Evolutionary conservation across 2,329 filamentous ascomycete species (phyloP).

Genomic region (Penicillium sp.): DNA sequence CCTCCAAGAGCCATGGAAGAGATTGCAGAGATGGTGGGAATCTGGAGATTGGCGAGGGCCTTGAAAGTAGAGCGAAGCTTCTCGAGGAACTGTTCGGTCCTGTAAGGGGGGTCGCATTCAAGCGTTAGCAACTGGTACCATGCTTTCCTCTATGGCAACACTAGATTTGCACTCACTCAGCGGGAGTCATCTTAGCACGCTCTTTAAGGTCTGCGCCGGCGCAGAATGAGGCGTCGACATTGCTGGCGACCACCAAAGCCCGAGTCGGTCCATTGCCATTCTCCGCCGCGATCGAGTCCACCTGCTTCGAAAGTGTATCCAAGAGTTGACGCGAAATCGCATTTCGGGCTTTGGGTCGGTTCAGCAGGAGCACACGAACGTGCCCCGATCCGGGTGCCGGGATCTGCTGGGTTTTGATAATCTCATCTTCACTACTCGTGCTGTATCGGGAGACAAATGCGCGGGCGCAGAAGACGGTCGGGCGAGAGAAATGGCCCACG

Average conservation of each 20-base stretch:
- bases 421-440: conserved; percentile 26
- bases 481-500: conserved; percentile 12
- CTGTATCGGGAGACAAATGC: conserved; percentile 31
- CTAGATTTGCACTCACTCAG: conserved; percentile 57
- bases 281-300: conserved; percentile 64
- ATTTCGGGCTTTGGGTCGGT: conserved; percentile 79
- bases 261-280: conserved; percentile 58
- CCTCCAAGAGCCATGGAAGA: conserved; percentile 83
- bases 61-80: conserved; percentile 71
- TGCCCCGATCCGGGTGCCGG: conserved; percentile 73
- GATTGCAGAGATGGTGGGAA: conserved; percentile 86
- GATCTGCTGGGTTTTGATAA: conserved; percentile 65
- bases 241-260: conserved; percentile 76
- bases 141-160: too few species aligned
- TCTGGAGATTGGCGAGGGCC: conserved; percentile 65
- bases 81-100: conserved; percentile 71
- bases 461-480: conserved; percentile 18
- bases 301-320: conserved; percentile 61
- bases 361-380: conserved; percentile 82
- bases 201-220: conserved; percentile 94
- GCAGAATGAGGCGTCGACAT: conserved; percentile 83
- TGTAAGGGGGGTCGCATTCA: conserved; percentile 31
- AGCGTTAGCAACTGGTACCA: not conserved
- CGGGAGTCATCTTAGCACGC: conserved; percentile 64
- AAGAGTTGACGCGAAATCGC: conserved; percentile 80